A percentile compares a stretch with the other conserved stretches of the same genome.
phyloP scores from a whole-genome alignment of 257 asterid species.

The Asclepias syriaca region DNA sequence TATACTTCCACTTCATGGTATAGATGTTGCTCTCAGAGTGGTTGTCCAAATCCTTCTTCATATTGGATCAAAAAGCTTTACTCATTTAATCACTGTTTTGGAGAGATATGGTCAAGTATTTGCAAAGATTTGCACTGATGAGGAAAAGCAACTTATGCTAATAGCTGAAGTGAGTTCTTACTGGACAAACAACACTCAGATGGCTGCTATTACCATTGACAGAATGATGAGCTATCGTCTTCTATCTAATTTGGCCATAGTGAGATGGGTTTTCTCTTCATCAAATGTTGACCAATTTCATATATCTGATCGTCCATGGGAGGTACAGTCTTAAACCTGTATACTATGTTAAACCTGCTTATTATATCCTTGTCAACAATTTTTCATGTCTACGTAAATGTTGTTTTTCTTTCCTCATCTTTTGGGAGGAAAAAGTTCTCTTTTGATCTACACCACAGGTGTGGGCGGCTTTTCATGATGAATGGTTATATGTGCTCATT shows the following conservation, averaged over 20 bases:
- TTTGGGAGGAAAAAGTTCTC: not conserved
- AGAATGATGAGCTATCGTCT: slow-evolving; percentile 99
- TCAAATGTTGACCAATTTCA: slow-evolving; percentile 69
- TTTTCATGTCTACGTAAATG: not conserved
- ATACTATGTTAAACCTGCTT: not conserved
- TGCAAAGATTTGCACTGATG: slow-evolving; percentile 71
- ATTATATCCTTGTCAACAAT: not conserved
- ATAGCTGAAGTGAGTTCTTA: slow-evolving; percentile 79
- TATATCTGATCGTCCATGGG: slow-evolving; percentile 91
- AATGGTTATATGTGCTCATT: not conserved
- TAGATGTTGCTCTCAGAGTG: slow-evolving; percentile 67
- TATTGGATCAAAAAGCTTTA: slow-evolving; percentile 93
- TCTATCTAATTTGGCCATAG: slow-evolving; percentile 83
- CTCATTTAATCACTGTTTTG: slow-evolving; percentile 91
- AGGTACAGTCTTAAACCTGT: slow-evolving; percentile 42
- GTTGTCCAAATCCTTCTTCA: slow-evolving; percentile 85
- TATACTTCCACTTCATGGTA: slow-evolving; percentile 70
- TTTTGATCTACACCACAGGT: not conserved
- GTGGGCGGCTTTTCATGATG: too few relatives aligned
- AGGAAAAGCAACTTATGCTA: slow-evolving; percentile 82
- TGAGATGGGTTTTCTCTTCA: slow-evolving; percentile 88
- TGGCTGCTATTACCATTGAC: slow-evolving; percentile 90
- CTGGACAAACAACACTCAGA: slow-evolving; percentile 86
- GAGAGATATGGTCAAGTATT: slow-evolving; percentile 95
- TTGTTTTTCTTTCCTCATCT: not conserved